Evolutionary conservation across 495 filamentous ascomycete species (phyloP).

Genomic region (Xylaria nigripes): DNA sequence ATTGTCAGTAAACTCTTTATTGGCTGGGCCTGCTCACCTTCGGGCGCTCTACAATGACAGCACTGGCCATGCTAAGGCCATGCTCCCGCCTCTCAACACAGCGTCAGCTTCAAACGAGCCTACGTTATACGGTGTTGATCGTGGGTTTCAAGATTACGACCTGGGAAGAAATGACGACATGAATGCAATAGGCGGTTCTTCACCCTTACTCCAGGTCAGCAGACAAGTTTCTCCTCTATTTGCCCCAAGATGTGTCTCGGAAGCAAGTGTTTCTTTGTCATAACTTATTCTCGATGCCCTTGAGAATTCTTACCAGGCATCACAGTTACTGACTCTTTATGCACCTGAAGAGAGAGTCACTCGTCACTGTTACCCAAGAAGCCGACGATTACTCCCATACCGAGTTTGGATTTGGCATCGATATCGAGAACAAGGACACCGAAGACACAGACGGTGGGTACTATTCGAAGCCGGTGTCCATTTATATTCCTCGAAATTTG

Average conservation of each 20-base stretch:
- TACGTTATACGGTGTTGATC: constrained; percentile 57
- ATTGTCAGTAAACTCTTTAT: constrained; percentile 25
- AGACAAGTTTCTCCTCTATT: background rate
- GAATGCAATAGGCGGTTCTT: constrained; percentile 39
- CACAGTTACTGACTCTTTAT: background rate
- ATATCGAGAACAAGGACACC: constrained; percentile 38
- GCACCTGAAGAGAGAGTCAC: constrained; percentile 11
- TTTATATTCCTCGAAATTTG: constrained; percentile 27
- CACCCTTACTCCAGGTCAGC: constrained; percentile 28
- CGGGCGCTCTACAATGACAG: constrained; percentile 20
- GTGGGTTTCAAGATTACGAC: constrained; percentile 60
- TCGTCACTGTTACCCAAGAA: constrained; percentile 15
- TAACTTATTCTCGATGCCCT: background rate
- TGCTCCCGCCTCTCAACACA: constrained; percentile 21
- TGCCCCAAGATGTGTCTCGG: background rate
- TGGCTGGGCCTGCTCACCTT: constrained; percentile 21
- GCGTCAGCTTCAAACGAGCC: constrained; percentile 22
- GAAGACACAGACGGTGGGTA: constrained; percentile 53
- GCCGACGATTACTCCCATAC: constrained; percentile 15
- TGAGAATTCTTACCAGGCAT: background rate
- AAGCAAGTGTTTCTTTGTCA: background rate
- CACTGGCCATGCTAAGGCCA: constrained; percentile 12
- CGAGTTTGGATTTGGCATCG: constrained; percentile 41
- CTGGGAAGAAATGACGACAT: constrained; percentile 59
- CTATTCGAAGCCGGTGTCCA: constrained; percentile 57